These are phyloP conservation scores for Suaeda aralocaspica DNA, from an alignment of 148 eudicot species.

Conservation along the genomic window DNA sequence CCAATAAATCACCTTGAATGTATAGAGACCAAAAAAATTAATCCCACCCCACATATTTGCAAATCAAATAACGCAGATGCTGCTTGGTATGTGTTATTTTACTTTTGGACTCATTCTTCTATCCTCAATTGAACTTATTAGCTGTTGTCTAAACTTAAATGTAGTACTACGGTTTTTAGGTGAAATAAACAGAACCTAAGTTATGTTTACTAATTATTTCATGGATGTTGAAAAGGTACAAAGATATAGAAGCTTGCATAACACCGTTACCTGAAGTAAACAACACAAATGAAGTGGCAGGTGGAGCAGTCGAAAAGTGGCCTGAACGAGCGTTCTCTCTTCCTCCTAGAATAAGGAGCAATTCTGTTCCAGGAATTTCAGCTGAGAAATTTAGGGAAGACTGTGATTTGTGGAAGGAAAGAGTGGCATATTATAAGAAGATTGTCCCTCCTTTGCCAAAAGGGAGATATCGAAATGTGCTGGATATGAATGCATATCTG, in stretches of 20 bases:
- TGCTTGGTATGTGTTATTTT: constrained; percentile 46
- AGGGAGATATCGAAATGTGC: constrained; percentile 64
- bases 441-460: constrained; percentile 37
- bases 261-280: constrained; percentile 81
- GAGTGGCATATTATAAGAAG: constrained; percentile 53
- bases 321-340: constrained; percentile 74
- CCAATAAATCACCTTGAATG: constrained; percentile 80
- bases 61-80: constrained; percentile 61
- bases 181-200: neutral
- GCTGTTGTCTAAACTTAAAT: too few species aligned
- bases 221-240: constrained; percentile 45
- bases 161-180: neutral
- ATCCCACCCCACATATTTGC: constrained; percentile 60
- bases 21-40: constrained; percentile 33
- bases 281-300: constrained; percentile 58
- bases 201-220: neutral
- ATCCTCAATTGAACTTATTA: neutral
- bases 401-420: constrained; percentile 59
- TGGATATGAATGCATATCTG: constrained; percentile 91
- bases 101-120: neutral
- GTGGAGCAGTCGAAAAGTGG: constrained; percentile 83
- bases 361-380: constrained; percentile 48
- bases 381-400: constrained; percentile 58
- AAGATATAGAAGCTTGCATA: constrained; percentile 76
- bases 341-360: constrained; percentile 74